phyloP scores from a whole-genome alignment of 2,329 filamentous ascomycete genomes.

The Pseudogymnoascus sp. region DNA sequence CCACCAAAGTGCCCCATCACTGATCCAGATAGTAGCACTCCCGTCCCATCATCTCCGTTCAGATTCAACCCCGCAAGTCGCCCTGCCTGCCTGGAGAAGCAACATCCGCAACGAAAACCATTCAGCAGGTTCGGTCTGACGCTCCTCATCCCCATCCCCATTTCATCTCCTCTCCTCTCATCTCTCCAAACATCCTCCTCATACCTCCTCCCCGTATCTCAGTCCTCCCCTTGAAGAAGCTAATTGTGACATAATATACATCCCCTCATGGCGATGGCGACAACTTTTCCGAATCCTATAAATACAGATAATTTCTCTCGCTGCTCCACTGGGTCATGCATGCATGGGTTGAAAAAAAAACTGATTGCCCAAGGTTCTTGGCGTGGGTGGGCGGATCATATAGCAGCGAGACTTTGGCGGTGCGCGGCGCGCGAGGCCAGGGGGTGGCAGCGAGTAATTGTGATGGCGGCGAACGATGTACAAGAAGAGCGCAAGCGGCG shows the following conservation, averaged over 20 bases:
- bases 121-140: background rate
- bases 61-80: background rate
- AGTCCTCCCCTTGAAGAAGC: background rate
- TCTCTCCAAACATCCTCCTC: background rate
- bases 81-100: background rate
- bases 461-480: slow-evolving; percentile 2
- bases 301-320: background rate
- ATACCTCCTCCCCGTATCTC: background rate
- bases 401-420: background rate
- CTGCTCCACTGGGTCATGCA: background rate
- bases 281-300: slow-evolving; percentile 3
- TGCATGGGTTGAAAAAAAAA: background rate
- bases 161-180: background rate
- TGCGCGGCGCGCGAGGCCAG: background rate
- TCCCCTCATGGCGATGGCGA: background rate
- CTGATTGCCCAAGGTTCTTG: background rate
- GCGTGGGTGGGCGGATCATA: background rate
- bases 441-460: background rate
- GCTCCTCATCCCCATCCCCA: background rate
- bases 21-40: background rate
- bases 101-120: background rate
- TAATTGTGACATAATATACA: slow-evolving; percentile 7
- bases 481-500: slow-evolving; percentile 2
- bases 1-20: background rate
- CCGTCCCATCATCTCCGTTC: background rate